Evolutionary conservation across 2,329 filamentous ascomycete species (phyloP).

Genomic region (Trichoderma koningiopsis): DNA sequence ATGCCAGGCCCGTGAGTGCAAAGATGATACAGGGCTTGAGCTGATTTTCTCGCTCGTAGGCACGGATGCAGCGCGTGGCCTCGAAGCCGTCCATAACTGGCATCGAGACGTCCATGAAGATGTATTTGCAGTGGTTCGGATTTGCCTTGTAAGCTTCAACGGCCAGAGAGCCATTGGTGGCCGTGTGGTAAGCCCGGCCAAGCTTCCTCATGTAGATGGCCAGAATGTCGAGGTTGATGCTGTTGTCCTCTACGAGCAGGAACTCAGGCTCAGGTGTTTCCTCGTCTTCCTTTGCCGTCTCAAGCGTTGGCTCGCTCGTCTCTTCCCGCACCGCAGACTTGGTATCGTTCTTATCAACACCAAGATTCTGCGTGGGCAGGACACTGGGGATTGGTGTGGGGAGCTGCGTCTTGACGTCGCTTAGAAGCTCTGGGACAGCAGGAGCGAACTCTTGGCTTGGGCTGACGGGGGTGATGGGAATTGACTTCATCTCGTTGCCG

Average conservation of each 20-base stretch:
- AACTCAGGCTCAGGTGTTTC: slow-evolving; percentile 5
- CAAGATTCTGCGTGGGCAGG: not conserved
- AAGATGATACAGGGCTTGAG: slow-evolving; percentile 50
- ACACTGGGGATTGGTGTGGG: not conserved
- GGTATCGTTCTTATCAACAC: not conserved
- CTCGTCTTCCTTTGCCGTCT: not conserved
- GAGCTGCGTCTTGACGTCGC: not conserved
- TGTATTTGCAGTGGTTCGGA: slow-evolving; percentile 33
- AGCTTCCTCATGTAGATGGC: slow-evolving; percentile 42
- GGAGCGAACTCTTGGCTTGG: not conserved
- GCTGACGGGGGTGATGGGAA: slow-evolving; percentile 6
- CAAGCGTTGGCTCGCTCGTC: not conserved
- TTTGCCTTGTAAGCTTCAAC: slow-evolving; percentile 35
- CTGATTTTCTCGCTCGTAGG: slow-evolving; percentile 48
- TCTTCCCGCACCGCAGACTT: not conserved
- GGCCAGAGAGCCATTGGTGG: slow-evolving; percentile 41
- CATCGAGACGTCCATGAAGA: slow-evolving; percentile 58
- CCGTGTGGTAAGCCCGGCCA: slow-evolving; percentile 35
- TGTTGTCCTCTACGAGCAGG: slow-evolving; percentile 27
- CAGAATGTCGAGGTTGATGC: slow-evolving; percentile 31
- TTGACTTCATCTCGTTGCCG: slow-evolving; percentile 16
- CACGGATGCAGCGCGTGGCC: slow-evolving; percentile 52
- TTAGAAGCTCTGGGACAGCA: not conserved
- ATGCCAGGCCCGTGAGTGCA: slow-evolving; percentile 56
- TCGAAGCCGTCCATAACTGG: slow-evolving; percentile 58